phyloP scores from a whole-genome alignment of 2,329 filamentous ascomycete genomes.

The Malbranchea cinnamomea region DNA sequence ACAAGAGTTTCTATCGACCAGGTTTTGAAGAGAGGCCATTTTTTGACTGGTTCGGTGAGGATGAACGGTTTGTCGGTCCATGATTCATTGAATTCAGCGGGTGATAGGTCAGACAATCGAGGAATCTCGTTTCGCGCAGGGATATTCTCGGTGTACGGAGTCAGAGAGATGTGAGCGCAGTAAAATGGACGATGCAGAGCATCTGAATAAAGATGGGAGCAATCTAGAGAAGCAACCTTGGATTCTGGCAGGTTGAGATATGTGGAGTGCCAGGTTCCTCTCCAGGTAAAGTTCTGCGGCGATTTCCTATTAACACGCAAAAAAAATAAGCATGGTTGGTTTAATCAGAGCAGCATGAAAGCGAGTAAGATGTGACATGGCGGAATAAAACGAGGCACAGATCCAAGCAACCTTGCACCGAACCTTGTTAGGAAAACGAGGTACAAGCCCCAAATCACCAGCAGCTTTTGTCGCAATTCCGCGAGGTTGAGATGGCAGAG shows the following conservation, averaged over 20 bases:
- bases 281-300: constrained; percentile 45
- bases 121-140: constrained; percentile 58
- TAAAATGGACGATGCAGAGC: constrained; percentile 79
- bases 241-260: constrained; percentile 45
- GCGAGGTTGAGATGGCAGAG: too few relatives aligned
- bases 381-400: too few relatives aligned
- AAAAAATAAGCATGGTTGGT: too few relatives aligned
- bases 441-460: too few relatives aligned
- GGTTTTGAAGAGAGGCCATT: constrained; percentile 61
- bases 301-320: too few relatives aligned
- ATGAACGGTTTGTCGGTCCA: constrained; percentile 81
- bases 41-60: constrained; percentile 62
- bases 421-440: too few relatives aligned
- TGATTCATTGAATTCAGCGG: constrained; percentile 54
- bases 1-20: constrained; percentile 62
- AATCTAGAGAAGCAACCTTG: constrained; percentile 48
- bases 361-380: too few relatives aligned
- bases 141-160: constrained; percentile 54
- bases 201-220: constrained; percentile 74
- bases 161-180: constrained; percentile 61
- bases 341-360: too few relatives aligned
- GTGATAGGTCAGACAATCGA: constrained; percentile 52
- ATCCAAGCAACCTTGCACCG: too few relatives aligned
- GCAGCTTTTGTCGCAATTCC: too few relatives aligned
- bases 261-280: constrained; percentile 71